Conservation (phyloP, 441 rosid genomes). For the Erodium chrysanthum region DNA sequence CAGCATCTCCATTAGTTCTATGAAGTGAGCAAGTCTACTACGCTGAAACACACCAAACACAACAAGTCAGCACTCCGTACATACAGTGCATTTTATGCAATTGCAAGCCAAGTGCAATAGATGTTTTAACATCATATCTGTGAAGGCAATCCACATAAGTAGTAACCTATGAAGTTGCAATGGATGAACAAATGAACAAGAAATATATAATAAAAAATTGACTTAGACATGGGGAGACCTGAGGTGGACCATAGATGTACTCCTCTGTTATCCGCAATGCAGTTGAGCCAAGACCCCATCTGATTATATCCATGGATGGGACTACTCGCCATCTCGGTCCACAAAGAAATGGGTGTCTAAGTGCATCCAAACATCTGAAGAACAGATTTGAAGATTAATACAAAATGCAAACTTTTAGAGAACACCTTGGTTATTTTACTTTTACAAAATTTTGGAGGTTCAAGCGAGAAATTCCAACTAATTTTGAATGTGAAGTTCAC, state of each 20-base stretch:
- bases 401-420: background rate
- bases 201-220: background rate
- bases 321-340: slow-evolving; percentile 91
- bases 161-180: background rate
- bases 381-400: slow-evolving; percentile 8
- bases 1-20: slow-evolving; percentile 87
- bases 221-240: slow-evolving; percentile 32
- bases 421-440: background rate
- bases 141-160: background rate
- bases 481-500: background rate
- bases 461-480: background rate
- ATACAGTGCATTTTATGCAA: background rate
- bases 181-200: background rate
- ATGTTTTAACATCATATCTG: background rate
- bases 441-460: background rate
- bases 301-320: slow-evolving; percentile 77
- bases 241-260: slow-evolving; percentile 64
- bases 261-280: slow-evolving; percentile 84
- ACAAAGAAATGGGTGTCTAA: slow-evolving; percentile 85
- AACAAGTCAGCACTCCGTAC: slow-evolving; percentile 19
- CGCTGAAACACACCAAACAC: slow-evolving; percentile 36
- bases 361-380: slow-evolving; percentile 74
- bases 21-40: slow-evolving; percentile 64
- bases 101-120: no score
- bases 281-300: slow-evolving; percentile 96